Conservation (phyloP, 495 filamentous ascomycete species). For the Penicillium atrosanguineum region DNA sequence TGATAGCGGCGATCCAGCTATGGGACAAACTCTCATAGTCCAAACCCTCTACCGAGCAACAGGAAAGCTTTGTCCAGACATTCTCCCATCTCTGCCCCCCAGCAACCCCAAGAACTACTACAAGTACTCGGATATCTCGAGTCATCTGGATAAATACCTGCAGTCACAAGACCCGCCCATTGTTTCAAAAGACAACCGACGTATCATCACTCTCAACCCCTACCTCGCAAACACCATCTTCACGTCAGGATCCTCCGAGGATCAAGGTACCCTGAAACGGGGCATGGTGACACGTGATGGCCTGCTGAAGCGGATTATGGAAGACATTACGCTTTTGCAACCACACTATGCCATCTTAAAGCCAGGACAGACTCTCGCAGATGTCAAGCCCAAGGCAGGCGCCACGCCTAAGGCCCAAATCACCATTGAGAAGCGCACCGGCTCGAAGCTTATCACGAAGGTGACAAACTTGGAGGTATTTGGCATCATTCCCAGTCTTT, state of each 20-base stretch:
- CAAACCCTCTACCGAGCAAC: slow-evolving; percentile 56
- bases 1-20: slow-evolving; percentile 42
- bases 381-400: slow-evolving; percentile 63
- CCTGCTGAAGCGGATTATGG: slow-evolving; percentile 58
- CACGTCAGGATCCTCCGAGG: slow-evolving; percentile 47
- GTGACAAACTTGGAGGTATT: slow-evolving; percentile 62
- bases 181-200: slow-evolving; percentile 57
- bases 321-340: slow-evolving; percentile 48
- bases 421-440: slow-evolving; percentile 61
- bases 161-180: slow-evolving; percentile 54
- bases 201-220: slow-evolving; percentile 62
- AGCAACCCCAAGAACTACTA: slow-evolving; percentile 51
- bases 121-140: slow-evolving; percentile 45
- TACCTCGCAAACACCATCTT: slow-evolving; percentile 63
- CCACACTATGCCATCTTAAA: slow-evolving; percentile 56
- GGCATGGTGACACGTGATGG: slow-evolving; percentile 61
- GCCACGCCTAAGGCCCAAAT: slow-evolving; percentile 58
- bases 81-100: slow-evolving; percentile 45
- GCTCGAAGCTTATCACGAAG: slow-evolving; percentile 67
- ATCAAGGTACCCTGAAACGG: slow-evolving; percentile 54
- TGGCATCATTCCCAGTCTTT: slow-evolving; percentile 54
- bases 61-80: slow-evolving; percentile 53
- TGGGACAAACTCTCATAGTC: slow-evolving; percentile 57
- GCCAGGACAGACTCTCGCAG: slow-evolving; percentile 45
- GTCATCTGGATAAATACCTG: slow-evolving; percentile 41